phyloP scores from a whole-genome alignment of 176 grass and related monocot species.

The Neostapfia colusana region DNA sequence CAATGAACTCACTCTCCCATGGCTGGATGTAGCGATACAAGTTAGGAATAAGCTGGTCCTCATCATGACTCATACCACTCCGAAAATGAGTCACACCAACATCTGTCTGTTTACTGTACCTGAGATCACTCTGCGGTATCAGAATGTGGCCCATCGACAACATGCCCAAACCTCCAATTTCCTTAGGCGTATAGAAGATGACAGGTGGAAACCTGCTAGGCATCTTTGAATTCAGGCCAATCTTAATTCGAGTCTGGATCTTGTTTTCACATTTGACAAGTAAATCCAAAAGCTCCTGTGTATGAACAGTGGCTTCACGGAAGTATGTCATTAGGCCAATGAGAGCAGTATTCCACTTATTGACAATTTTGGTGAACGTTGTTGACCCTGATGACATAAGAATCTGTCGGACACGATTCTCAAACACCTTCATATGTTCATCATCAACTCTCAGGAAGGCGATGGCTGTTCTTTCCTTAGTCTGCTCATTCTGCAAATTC shows the following conservation, averaged over 20 bases:
- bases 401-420: conserved; percentile 98
- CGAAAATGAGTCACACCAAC: conserved; percentile 97
- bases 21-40: conserved; percentile 97
- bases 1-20: conserved; percentile 99
- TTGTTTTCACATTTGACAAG: conserved; percentile 99
- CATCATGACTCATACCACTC: conserved; percentile 99
- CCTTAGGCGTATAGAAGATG: conserved; percentile 98
- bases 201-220: conserved; percentile 99
- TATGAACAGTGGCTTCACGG: conserved; percentile 97
- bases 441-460: conserved; percentile 94
- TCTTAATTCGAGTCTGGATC: conserved; percentile 99
- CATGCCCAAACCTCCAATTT: conserved; percentile 98
- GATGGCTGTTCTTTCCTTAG: conserved; percentile 98
- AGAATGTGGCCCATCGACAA: conserved; percentile 99
- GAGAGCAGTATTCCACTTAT: conserved; percentile 98
- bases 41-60: conserved; percentile 98
- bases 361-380: conserved; percentile 98
- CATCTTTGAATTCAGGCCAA: conserved; percentile 97
- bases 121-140: conserved; percentile 92
- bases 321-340: conserved; percentile 99
- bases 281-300: conserved; percentile 92
- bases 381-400: conserved; percentile 99
- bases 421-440: conserved; percentile 99
- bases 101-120: conserved; percentile 97
- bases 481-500: conserved; percentile 98